Evolutionary conservation across 2,329 filamentous ascomycete genomes (phyloP).

Genomic region (Penicillium sp.): DNA sequence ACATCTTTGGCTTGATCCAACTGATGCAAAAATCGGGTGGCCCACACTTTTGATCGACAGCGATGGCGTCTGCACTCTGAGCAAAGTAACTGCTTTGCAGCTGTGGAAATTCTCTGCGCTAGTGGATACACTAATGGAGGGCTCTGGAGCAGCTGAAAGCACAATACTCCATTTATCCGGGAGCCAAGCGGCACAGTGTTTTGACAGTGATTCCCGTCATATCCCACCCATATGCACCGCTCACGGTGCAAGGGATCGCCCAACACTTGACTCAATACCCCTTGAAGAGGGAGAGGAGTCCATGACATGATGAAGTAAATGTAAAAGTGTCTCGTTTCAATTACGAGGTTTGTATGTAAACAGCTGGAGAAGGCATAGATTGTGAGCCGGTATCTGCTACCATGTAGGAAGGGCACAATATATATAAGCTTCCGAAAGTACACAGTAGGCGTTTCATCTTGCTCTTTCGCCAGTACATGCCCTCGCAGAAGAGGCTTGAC

Average conservation of each 20-base stretch:
- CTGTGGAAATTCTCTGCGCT: background rate
- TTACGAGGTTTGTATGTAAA: background rate
- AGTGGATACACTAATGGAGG: background rate
- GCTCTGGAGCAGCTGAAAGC: background rate
- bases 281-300: background rate
- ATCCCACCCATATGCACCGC: background rate
- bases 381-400: background rate
- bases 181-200: background rate
- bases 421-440: background rate
- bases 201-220: background rate
- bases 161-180: conserved; percentile 1
- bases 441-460: background rate
- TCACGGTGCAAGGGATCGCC: background rate
- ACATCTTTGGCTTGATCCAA: background rate
- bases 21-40: background rate
- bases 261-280: background rate
- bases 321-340: background rate
- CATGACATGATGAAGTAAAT: background rate
- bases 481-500: background rate
- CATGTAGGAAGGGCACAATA: background rate
- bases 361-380: background rate
- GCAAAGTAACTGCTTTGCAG: background rate
- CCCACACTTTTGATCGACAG: background rate
- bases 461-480: background rate
- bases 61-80: background rate